These are phyloP conservation scores for Pichia sp. DNA, from an alignment of 1,139 yeast genomes.

Conservation along the genomic window DNA sequence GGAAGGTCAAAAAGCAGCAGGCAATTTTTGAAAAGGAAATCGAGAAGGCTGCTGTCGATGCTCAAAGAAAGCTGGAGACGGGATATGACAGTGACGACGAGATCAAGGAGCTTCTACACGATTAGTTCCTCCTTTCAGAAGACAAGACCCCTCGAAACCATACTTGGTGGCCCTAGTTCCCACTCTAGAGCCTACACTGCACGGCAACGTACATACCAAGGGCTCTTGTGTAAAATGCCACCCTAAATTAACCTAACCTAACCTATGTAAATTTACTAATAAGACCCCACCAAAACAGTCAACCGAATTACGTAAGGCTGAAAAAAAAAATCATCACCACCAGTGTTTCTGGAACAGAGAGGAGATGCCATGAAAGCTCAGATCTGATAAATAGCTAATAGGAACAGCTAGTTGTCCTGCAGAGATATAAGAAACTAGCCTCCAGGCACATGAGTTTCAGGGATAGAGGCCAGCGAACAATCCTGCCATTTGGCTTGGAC, in stretches of 20 bases:
- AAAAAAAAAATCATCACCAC: no score
- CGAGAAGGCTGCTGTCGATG: slow-evolving; percentile 29
- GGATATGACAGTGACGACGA: slow-evolving; percentile 61
- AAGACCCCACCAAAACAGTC: no score
- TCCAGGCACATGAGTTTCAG: slow-evolving; percentile 37
- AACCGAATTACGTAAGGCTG: background rate
- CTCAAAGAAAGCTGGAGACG: slow-evolving; percentile 33
- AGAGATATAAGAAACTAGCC: no score
- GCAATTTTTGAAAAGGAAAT: slow-evolving; percentile 46
- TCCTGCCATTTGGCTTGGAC: slow-evolving; percentile 66
- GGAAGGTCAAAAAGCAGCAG: slow-evolving; percentile 51
- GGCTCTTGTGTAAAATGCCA: no score
- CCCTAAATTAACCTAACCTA: no score
- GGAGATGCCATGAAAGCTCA: background rate
- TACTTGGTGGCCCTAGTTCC: no score
- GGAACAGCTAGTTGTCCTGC: no score
- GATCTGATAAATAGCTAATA: background rate
- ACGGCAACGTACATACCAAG: no score
- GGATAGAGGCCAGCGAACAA: slow-evolving; percentile 34
- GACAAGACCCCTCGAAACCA: background rate
- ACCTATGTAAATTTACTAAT: no score
- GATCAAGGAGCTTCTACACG: slow-evolving; percentile 60
- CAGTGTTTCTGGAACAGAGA: no score
- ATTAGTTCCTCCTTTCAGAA: slow-evolving; percentile 21
- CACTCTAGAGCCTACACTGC: no score